Conservation (phyloP, 768 basidiomycete species). For the Rhizopogon roseolus region DNA sequence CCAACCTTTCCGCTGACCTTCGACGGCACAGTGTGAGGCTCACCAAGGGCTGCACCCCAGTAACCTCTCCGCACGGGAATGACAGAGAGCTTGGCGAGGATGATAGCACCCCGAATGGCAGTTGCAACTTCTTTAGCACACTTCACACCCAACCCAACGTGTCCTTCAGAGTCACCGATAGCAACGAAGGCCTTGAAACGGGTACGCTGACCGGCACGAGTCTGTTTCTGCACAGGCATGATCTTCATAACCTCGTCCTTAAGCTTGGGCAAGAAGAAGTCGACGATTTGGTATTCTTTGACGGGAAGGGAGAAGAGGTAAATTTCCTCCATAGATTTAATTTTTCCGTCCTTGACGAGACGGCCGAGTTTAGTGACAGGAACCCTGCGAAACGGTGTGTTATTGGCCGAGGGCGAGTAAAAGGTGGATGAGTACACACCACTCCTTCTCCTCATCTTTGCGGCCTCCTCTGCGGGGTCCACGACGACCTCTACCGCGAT, state of each 20-base stretch:
- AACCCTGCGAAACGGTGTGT: constrained; percentile 49
- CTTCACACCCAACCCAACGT: constrained; percentile 99
- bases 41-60: constrained; percentile 99
- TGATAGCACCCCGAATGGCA: constrained; percentile 99
- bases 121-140: constrained; percentile 99
- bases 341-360: constrained; percentile 98
- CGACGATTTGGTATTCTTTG: constrained; percentile 99
- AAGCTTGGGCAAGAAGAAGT: constrained; percentile 97
- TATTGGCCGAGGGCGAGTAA: constrained; percentile 2
- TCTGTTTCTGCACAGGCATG: constrained; percentile 99
- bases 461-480: constrained; percentile 92
- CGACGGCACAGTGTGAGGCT: constrained; percentile 98
- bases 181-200: constrained; percentile 99
- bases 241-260: constrained; percentile 99
- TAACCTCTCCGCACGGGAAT: constrained; percentile 98
- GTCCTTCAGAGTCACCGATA: constrained; percentile 97
- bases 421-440: constrained; percentile 48
- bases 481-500: constrained; percentile 56
- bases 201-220: constrained; percentile 98
- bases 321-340: constrained; percentile 99
- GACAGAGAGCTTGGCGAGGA: constrained; percentile 96
- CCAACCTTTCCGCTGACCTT: constrained; percentile 99
- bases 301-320: constrained; percentile 99
- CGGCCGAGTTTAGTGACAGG: constrained; percentile 99
- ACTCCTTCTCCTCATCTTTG: constrained; percentile 99